These are phyloP conservation scores for Cadophora gregata DNA, from an alignment of 2,329 filamentous ascomycete species.

Conservation along the genomic window DNA sequence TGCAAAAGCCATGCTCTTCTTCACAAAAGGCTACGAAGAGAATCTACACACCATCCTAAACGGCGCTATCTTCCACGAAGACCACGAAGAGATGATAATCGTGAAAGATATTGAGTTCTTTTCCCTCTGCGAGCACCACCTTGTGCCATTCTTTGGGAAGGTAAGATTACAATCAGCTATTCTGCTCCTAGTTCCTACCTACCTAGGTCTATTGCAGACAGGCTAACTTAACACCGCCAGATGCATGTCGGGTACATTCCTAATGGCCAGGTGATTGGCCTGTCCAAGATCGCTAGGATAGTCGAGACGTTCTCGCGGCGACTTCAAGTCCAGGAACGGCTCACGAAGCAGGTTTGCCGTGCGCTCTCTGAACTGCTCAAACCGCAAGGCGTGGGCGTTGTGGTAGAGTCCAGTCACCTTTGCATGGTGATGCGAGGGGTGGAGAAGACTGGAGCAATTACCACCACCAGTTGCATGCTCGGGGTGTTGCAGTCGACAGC, in stretches of 20 bases:
- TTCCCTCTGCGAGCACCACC: conserved; percentile 91
- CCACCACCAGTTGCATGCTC: conserved; percentile 73
- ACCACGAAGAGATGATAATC: conserved; percentile 93
- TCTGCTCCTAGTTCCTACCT: too few species aligned
- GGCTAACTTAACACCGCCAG: conserved; percentile 56
- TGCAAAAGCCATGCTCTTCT: conserved; percentile 90
- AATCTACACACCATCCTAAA: conserved; percentile 90
- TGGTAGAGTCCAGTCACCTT: conserved; percentile 92
- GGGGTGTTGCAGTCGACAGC: conserved; percentile 70
- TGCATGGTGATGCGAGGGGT: conserved; percentile 84
- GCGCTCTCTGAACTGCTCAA: conserved; percentile 88
- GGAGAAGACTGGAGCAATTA: conserved; percentile 68
- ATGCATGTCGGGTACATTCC: conserved; percentile 99
- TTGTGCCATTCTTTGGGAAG: conserved; percentile 94
- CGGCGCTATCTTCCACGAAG: conserved; percentile 89
- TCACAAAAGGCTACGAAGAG: conserved; percentile 94
- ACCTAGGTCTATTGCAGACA: too few species aligned
- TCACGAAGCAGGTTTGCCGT: conserved; percentile 91
- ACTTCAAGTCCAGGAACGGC: conserved; percentile 89
- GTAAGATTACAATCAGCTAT: too few species aligned
- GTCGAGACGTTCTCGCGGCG: conserved; percentile 93
- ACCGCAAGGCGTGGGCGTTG: conserved; percentile 90
- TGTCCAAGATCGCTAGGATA: conserved; percentile 91
- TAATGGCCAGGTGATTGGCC: conserved; percentile 83
- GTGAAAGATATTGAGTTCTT: conserved; percentile 96